A percentile compares a stretch with the other conserved stretches of the same genome.
Evolutionary conservation across 768 basidiomycete species (phyloP).

Genomic region (Auricularia heimuer): DNA sequence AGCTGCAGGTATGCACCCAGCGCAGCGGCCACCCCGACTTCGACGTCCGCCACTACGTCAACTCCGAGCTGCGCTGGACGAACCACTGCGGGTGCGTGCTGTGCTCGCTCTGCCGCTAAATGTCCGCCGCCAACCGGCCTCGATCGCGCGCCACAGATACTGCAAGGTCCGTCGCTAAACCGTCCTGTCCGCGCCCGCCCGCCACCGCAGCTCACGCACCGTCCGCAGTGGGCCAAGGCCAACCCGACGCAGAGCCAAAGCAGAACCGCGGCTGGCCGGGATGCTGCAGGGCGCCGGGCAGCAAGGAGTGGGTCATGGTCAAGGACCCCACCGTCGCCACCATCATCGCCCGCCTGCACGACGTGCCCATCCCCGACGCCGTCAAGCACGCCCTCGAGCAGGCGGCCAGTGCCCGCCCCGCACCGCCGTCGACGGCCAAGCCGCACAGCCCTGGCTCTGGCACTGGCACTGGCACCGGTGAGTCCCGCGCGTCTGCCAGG

Average conservation of each 20-base stretch:
- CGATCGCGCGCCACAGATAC: conserved; percentile 67
- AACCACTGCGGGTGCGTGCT: conserved; percentile 7
- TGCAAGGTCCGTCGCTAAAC: conserved; percentile 54
- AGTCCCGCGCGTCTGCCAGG: conserved; percentile 2
- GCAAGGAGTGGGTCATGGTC: conserved; percentile 69
- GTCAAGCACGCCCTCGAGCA: conserved; percentile 58
- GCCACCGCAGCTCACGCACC: neutral
- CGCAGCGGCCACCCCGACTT: conserved; percentile 61
- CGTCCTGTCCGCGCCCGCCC: neutral
- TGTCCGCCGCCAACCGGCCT: conserved; percentile 50
- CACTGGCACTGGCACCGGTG: neutral
- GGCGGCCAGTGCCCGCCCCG: neutral
- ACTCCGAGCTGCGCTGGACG: conserved; percentile 64
- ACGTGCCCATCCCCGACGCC: conserved; percentile 61
- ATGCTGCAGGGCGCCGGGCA: conserved; percentile 69
- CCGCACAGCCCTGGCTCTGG: neutral
- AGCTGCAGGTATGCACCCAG: conserved; percentile 56
- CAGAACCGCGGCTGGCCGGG: conserved; percentile 79
- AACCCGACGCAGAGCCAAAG: conserved; percentile 41
- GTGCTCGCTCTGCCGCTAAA: neutral
- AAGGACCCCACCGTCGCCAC: conserved; percentile 74
- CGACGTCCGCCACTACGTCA: conserved; percentile 72
- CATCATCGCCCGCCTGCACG: conserved; percentile 41
- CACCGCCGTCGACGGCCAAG: neutral
- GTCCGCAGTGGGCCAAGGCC: conserved; percentile 57